Evolutionary conservation across 208 protist species (phyloP), one percentile per base, ranked within the genome.

Genomic region (Angomonas deanei): DNA sequence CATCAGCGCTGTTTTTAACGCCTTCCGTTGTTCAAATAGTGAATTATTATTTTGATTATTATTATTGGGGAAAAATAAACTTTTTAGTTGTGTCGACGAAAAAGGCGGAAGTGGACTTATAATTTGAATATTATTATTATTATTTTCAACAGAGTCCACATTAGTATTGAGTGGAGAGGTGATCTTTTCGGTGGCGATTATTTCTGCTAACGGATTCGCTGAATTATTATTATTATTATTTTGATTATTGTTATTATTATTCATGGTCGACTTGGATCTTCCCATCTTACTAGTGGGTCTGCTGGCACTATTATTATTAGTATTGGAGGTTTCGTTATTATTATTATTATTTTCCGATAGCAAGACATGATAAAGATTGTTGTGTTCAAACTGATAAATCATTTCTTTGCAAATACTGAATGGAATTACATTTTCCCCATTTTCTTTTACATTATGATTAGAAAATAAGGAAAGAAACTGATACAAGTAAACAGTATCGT

Each of bases 401-500:
- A 42, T 42, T 42, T 42, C 36, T 42, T 42, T 42, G 11, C 8
- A 42, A 42, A 42, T 15, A 42, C 36, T 42, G 36, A 42, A 42
- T 15, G 36, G 47, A 15, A 17, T 53, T 24, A 17, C 21, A 23
- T 24, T 17, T 17, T 24, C 47, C 21, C n/a, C 47, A 11, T 53
- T 17, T 6, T 17, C 47, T 11, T 17, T 53, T 6, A 53, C n/a
- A 53, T 6, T 11, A 6, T 19, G 28, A 2, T 13, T 19, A 1
- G 50, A 32, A 56, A 56, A 56, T 10, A 56, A 32, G 27, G 19
- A n/a, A 19, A 56, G 27, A 15, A 56, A 56, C 3, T 56, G 21
- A 33, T 32, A 56, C 26, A 56, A 33, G 21, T 56, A 56, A 15
- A 32, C 3, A 33, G 19, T 19, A 27, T 56, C 50, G 3, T 56